phyloP scores from a whole-genome alignment of 1,139 yeast genomes.

The Geotrichum phurueaensis region DNA sequence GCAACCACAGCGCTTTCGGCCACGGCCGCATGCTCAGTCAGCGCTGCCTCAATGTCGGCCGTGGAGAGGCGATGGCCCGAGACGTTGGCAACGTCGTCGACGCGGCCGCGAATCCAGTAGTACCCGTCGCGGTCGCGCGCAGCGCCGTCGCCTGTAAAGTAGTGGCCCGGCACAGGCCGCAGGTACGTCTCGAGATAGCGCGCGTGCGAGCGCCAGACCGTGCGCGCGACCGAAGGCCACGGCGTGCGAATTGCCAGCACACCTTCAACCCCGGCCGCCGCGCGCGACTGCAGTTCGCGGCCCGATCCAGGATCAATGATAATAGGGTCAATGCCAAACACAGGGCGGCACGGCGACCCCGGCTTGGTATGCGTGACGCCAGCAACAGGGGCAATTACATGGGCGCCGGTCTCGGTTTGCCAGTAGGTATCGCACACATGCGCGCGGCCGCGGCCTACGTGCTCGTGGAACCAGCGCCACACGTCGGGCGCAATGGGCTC shows the following conservation, averaged over 20 bases:
- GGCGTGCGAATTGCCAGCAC: constrained; percentile 73
- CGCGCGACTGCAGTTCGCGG: constrained; percentile 46
- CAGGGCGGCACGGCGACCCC: constrained; percentile 86
- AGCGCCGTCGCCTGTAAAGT: constrained; percentile 94
- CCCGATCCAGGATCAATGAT: constrained; percentile 84
- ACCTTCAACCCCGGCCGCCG: constrained; percentile 67
- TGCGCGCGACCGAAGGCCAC: constrained; percentile 94
- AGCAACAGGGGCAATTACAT: constrained; percentile 82
- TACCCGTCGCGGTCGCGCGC: constrained; percentile 90
- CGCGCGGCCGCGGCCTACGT: constrained; percentile 73
- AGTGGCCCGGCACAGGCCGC: constrained; percentile 86
- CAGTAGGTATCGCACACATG: constrained; percentile 82
- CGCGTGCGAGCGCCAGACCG: constrained; percentile 78
- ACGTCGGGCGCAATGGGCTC: constrained; percentile 91
- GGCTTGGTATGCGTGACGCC: constrained; percentile 87
- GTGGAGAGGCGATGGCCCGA: constrained; percentile 91
- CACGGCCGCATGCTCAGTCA: constrained; percentile 65
- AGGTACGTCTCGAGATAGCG: constrained; percentile 82
- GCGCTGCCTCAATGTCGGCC: constrained; percentile 84
- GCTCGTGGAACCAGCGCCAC: constrained; percentile 86
- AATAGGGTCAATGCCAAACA: constrained; percentile 78
- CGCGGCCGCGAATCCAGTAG: constrained; percentile 94
- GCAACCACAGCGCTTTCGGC: constrained; percentile 89
- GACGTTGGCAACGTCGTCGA: constrained; percentile 88
- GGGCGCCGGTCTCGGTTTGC: constrained; percentile 96